Evolutionary conservation across 192 early-diverging fungal species (phyloP), one percentile per base, ranked within the genome.

Genomic region (Rhizoclosmatium globosum): DNA sequence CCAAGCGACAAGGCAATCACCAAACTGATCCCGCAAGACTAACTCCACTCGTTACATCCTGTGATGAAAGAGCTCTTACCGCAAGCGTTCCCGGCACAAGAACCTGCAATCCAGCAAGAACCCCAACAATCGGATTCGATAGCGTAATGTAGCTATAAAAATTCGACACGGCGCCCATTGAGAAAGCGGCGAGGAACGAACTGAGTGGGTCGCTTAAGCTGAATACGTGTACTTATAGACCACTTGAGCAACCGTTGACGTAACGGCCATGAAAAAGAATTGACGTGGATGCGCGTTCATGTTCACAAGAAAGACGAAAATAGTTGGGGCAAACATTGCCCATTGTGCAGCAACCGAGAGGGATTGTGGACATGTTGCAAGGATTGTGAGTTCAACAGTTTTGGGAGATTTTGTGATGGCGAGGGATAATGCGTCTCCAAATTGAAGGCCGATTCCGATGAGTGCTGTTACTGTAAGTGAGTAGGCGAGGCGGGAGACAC

Each of bases 401-500:
- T 76, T 21, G 4, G 17, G 4, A 6, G 60, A 4, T 62, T 62
- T 62, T 38, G 60, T 62, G 6, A 62, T 17, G 6, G 7, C 21
- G 7, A 62, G 31, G n/a, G 83, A 39, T n/a, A 82, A 17, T 0
- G 69, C 79, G 6, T 81, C 69, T 15, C 83, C 83, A 62, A 84
- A 77, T 45, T 77, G 68, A 4, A 84, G 72, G 13, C 83, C 83
- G 68, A 82, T 82, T 21, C 83, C 83, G 50, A 84, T 84, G 45
- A 84, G 45, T 1, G 76, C 83, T 13, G 83, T 82, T 64, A 84
- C 78, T 1, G 73, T 74, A 15, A 84, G 6, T 21, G 79, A 80
- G 64, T 79, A 81, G 1, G 71, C 79, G 9, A 84, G 77, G 21
- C 83, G 56, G 3, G 80, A 65, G 4, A 78, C 68, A 6, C 83